These are phyloP conservation scores for Candida sp. DNA, from an alignment of 1,139 yeast genomes.

Conservation along the genomic window DNA sequence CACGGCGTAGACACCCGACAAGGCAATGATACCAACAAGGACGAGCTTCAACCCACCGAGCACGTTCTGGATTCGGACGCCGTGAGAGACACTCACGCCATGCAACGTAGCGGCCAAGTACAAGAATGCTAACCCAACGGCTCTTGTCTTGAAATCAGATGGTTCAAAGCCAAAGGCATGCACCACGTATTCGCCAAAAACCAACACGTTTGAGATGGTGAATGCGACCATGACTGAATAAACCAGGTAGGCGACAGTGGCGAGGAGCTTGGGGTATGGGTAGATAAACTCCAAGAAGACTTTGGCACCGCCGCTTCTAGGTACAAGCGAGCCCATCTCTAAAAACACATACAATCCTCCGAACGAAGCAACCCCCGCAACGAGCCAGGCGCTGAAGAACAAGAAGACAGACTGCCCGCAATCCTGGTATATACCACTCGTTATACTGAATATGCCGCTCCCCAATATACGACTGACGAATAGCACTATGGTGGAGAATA, in stretches of 20 bases:
- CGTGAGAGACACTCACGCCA: constrained; percentile 56
- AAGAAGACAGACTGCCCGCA: constrained; percentile 68
- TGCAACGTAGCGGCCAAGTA: constrained; percentile 51
- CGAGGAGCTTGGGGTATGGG: constrained; percentile 59
- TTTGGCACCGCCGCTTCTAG: constrained; percentile 77
- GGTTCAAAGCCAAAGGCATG: constrained; percentile 49
- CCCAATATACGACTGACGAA: constrained; percentile 76
- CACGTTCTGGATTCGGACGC: constrained; percentile 57
- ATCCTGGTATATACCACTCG: constrained; percentile 67
- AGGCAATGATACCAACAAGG: constrained; percentile 50
- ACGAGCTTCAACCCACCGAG: constrained; percentile 59
- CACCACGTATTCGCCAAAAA: constrained; percentile 71
- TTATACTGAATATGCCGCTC: constrained; percentile 76
- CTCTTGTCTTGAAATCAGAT: constrained; percentile 42
- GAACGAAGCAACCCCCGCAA: constrained; percentile 65
- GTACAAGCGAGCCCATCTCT: constrained; percentile 72
- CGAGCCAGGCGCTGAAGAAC: constrained; percentile 63
- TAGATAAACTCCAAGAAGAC: constrained; percentile 71
- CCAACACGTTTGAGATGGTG: constrained; percentile 65
- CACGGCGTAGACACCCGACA: constrained; percentile 54
- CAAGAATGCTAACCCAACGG: constrained; percentile 49
- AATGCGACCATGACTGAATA: constrained; percentile 68
- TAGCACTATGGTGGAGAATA: constrained; percentile 64
- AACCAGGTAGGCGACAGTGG: constrained; percentile 60
- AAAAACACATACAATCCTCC: constrained; percentile 68